A percentile compares a stretch with the other conserved stretches of the same genome.
phyloP scores from a whole-genome alignment of 1,139 yeast species.

The Hansenula sp. region DNA sequence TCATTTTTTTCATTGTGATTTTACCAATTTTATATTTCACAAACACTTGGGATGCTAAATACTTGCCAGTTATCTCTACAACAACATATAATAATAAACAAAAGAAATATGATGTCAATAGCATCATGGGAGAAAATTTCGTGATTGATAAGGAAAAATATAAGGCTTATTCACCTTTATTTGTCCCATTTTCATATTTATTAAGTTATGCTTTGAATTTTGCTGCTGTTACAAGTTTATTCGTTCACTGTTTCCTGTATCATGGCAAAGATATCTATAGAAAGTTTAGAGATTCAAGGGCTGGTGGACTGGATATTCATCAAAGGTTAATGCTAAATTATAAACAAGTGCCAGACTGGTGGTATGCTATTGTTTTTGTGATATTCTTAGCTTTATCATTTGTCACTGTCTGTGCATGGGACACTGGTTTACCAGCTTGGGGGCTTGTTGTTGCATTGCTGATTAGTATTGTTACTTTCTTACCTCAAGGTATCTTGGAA shows the following conservation, averaged over 20 bases:
- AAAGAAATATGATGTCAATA: slow-evolving; percentile 30
- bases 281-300: slow-evolving; percentile 26
- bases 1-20: slow-evolving; percentile 29
- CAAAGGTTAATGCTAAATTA: slow-evolving; percentile 32
- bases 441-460: slow-evolving; percentile 32
- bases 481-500: slow-evolving; percentile 36
- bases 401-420: slow-evolving; percentile 27
- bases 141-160: slow-evolving; percentile 28
- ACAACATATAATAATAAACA: slow-evolving; percentile 34
- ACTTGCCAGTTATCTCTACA: slow-evolving; percentile 36
- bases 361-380: slow-evolving; percentile 32
- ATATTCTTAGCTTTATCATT: slow-evolving; percentile 32
- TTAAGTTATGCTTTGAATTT: slow-evolving; percentile 38
- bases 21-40: slow-evolving; percentile 33
- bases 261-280: slow-evolving; percentile 36
- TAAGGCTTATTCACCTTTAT: slow-evolving; percentile 32
- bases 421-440: slow-evolving; percentile 35
- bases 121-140: slow-evolving; percentile 32
- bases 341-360: slow-evolving; percentile 38
- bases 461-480: slow-evolving; percentile 30
- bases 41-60: slow-evolving; percentile 37
- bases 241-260: slow-evolving; percentile 34
- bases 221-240: slow-evolving; percentile 38
- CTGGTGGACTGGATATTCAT: slow-evolving; percentile 38
- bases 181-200: slow-evolving; percentile 35